Percentiles rank a stretch among this genome's conserved stretches.
These are phyloP conservation scores for Coemansia aciculifera DNA, from an alignment of 192 early-diverging fungal genomes.

Conservation along the genomic window DNA sequence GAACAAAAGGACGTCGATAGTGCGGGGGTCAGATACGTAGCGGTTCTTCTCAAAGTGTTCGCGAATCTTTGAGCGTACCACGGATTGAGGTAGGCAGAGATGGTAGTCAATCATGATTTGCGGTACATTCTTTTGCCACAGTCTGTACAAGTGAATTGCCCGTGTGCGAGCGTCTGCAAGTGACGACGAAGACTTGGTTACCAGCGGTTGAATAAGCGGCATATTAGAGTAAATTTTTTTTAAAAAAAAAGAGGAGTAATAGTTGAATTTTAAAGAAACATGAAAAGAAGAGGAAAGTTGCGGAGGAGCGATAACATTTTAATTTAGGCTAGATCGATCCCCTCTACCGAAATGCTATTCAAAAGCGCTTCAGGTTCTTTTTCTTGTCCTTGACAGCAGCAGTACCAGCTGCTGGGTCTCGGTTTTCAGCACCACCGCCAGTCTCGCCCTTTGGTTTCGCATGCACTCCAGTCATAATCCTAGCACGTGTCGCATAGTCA, in stretches of 20 bases:
- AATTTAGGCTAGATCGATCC: background rate
- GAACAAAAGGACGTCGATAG: conserved; percentile 81
- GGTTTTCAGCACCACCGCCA: conserved; percentile 14
- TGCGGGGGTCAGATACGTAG: conserved; percentile 69
- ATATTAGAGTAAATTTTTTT: conserved; percentile 18
- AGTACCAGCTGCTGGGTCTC: conserved; percentile 16
- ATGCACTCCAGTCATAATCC: conserved; percentile 79
- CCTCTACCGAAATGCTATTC: background rate
- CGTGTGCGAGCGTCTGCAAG: conserved; percentile 63
- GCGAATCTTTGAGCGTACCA: conserved; percentile 79
- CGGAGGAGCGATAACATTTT: background rate
- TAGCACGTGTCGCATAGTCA: conserved; percentile 77
- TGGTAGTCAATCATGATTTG: conserved; percentile 73
- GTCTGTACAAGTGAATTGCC: conserved; percentile 68
- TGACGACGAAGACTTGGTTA: conserved; percentile 58
- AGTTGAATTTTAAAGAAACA: background rate
- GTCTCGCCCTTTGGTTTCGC: conserved; percentile 52
- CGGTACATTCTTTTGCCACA: conserved; percentile 66
- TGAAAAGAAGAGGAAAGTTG: background rate
- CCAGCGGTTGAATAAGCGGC: conserved; percentile 45
- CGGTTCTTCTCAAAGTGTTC: conserved; percentile 88
- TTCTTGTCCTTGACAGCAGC: conserved; percentile 33
- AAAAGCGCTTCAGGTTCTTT: conserved; percentile 56
- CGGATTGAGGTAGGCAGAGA: conserved; percentile 69
- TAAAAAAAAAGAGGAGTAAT: background rate